These are phyloP conservation scores for Suillus americanus DNA, from an alignment of 768 basidiomycete genomes.

Conservation along the genomic window DNA sequence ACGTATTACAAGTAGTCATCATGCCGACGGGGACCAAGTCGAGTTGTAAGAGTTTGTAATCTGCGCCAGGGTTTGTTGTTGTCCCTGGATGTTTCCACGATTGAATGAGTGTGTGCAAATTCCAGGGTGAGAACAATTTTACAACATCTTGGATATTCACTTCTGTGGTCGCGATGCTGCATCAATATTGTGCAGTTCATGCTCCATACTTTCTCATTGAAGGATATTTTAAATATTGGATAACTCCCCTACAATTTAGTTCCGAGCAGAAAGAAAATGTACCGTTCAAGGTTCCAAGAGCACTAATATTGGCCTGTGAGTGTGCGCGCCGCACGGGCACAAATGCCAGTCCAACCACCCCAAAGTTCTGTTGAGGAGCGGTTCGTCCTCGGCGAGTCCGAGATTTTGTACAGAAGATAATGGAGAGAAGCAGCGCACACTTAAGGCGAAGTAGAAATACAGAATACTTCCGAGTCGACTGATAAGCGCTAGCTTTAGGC, in stretches of 20 bases:
- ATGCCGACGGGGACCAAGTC: neutral
- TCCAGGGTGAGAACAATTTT: neutral
- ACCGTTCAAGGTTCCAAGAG: neutral
- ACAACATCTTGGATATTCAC: neutral
- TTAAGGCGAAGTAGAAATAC: neutral
- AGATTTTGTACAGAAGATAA: neutral
- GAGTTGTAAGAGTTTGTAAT: neutral
- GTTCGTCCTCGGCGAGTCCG: neutral
- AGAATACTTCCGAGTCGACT: neutral
- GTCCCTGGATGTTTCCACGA: neutral
- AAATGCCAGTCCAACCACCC: neutral
- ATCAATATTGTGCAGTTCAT: neutral
- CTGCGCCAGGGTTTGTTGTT: neutral
- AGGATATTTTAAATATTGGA: neutral
- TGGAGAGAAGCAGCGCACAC: neutral
- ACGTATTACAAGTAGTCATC: neutral
- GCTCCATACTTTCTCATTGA: neutral
- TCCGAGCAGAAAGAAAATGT: neutral
- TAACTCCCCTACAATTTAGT: neutral
- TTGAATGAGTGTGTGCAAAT: neutral
- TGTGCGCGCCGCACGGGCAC: neutral
- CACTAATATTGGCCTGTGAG: neutral
- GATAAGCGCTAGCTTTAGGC: neutral
- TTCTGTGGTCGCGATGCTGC: neutral
- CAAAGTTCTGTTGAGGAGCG: neutral